Evolutionary conservation across 2,329 filamentous ascomycete genomes (phyloP).

Genomic region (Pseudogymnoascus sp.): DNA sequence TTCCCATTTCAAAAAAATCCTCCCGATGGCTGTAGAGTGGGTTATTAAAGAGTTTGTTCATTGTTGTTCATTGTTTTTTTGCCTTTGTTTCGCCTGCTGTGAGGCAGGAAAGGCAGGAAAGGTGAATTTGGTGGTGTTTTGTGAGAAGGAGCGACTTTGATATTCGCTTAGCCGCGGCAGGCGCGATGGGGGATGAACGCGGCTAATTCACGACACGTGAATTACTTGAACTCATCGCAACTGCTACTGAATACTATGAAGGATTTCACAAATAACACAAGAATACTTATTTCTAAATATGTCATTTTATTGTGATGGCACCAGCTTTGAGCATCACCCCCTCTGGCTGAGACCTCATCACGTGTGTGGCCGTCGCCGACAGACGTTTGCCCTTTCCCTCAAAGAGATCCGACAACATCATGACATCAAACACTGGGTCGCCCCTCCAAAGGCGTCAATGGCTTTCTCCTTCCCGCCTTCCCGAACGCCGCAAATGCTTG

Average conservation of each 20-base stretch:
- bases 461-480: not conserved
- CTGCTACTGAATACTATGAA: not conserved
- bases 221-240: not conserved
- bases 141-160: not conserved
- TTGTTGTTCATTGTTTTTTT: not conserved
- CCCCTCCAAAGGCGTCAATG: not conserved
- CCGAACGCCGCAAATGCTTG: not conserved
- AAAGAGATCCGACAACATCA: not conserved
- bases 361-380: not conserved
- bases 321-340: not conserved
- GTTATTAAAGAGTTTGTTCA: not conserved
- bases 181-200: not conserved
- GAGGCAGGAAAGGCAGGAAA: no score
- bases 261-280: not conserved
- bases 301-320: not conserved
- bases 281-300: not conserved
- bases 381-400: not conserved
- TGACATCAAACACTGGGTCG: not conserved
- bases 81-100: not conserved
- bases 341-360: not conserved
- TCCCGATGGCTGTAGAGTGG: not conserved
- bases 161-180: not conserved
- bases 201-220: not conserved
- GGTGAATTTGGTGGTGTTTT: not conserved
- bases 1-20: not conserved